Evolutionary conservation across 176 grass and related monocot species (phyloP), one percentile per base, ranked within the genome.

Genomic region (Oryza australiensis): DNA sequence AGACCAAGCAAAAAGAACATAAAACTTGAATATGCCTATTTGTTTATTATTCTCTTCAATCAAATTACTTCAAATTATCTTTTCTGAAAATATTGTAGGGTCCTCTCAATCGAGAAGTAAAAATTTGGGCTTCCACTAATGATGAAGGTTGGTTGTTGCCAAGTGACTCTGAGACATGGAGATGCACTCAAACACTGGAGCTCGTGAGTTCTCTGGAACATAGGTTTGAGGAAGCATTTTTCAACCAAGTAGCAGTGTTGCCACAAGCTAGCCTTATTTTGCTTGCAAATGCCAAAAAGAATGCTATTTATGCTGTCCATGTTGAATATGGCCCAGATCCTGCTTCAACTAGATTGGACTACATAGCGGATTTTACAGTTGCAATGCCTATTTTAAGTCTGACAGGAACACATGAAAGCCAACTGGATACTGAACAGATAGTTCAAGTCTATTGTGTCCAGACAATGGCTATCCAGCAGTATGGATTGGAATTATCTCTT

Each of bases 271-370:
- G 88, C 88, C 88, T 98, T 82, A 88, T 98, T 82, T 85, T 95
- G 76, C 91, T 95, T 84, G 95, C 95, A 62, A 98, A 98, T 91
- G 95, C 95, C 30, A 98, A 95, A 85, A 98, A 95, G 68, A 98
- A 93, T 89, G 88, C 90, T 68, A 95, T 98, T 86, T 98, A 98
- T 88, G 92, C 95, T 13, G 84, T 98, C 59, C 92, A 98, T 92
- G 80, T 95, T 83, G 95, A 93, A 16, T 95, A 98, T 28, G 90
- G 92, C 32, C 22, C 76, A 66, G 86, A 67, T 76, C 92, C 95
- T 41, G 90, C 84, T 68, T 87, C 90, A 38, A 98, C 92, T 13
- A 82, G 79, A 46, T 84, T 98, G 90, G 95, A 98, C 57, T 95
- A 95, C 51, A 91, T 98, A 78, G 90, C 95, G 69, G 95, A 98